Percentiles rank a stretch among this genome's conserved stretches.
Evolutionary conservation across 148 eudicot genomes (phyloP).

Genomic region (Rhododendron simsii): DNA sequence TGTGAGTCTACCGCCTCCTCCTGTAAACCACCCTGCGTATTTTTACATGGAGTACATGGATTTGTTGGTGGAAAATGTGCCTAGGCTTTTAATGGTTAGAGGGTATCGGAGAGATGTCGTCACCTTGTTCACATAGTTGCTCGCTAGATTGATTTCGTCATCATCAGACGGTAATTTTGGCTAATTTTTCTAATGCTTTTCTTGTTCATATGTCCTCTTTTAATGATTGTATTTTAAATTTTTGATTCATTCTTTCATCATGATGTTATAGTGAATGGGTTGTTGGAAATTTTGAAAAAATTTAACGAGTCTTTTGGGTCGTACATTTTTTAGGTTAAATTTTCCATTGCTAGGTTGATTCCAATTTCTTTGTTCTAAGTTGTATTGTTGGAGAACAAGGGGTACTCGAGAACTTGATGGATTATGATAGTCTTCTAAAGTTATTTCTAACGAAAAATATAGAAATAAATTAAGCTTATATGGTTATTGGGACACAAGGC

Average conservation of each 20-base stretch:
- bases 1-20: slow-evolving; percentile 93
- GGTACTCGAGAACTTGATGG: not conserved
- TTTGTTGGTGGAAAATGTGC: slow-evolving; percentile 90
- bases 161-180: not conserved
- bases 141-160: not conserved
- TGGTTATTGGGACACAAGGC: not conserved
- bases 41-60: slow-evolving; percentile 98
- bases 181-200: not conserved
- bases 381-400: not conserved
- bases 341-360: not conserved
- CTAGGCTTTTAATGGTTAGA: slow-evolving; percentile 88
- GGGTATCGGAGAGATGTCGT: slow-evolving; percentile 93
- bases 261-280: not conserved
- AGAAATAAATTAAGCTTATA: not conserved
- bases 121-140: slow-evolving; percentile 78
- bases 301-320: not conserved
- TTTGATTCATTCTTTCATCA: slow-evolving; percentile 11
- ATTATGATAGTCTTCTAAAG: not conserved
- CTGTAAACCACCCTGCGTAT: slow-evolving; percentile 71
- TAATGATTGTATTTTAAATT: not conserved
- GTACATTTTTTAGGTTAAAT: not conserved
- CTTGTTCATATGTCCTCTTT: not conserved
- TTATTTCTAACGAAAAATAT: not conserved
- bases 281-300: not conserved
- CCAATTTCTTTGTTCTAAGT: not conserved